phyloP scores from a whole-genome alignment of 257 asterid species.

The Solanum verrucosum region DNA sequence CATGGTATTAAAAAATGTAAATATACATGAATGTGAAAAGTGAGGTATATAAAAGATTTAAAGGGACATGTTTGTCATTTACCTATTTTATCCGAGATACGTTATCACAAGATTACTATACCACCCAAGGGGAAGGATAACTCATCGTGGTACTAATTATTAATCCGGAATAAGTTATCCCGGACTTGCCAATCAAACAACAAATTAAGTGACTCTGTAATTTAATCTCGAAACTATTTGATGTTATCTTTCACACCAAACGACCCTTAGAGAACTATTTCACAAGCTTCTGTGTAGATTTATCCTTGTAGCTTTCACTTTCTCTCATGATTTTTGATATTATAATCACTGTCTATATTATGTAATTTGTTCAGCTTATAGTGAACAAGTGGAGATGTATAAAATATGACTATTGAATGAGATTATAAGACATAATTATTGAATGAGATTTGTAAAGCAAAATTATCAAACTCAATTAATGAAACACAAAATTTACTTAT shows the following conservation, averaged over 20 bases:
- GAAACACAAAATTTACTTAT: not conserved
- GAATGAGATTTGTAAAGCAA: too few species aligned
- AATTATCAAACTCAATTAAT: not conserved
- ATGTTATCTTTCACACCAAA: not conserved
- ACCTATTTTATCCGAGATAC: too few species aligned
- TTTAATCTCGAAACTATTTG: not conserved
- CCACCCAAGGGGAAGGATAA: not conserved
- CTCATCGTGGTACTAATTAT: too few species aligned
- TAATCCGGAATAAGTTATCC: too few species aligned
- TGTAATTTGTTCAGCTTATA: too few species aligned
- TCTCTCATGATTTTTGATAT: not conserved
- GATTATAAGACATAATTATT: too few species aligned
- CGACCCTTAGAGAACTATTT: too few species aligned
- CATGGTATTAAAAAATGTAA: not conserved
- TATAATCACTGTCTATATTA: too few species aligned
- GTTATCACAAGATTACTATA: too few species aligned
- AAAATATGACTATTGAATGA: not conserved
- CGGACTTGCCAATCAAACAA: not conserved
- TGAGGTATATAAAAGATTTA: not conserved
- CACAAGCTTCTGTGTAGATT: not conserved
- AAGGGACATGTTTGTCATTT: not conserved
- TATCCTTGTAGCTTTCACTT: not conserved
- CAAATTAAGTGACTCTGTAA: too few species aligned
- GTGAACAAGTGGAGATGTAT: too few species aligned
- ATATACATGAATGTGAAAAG: not conserved